Evolutionary conservation across 1,139 yeast genomes (phyloP).

Genomic region (Groenewaldozyma auringiensis): DNA sequence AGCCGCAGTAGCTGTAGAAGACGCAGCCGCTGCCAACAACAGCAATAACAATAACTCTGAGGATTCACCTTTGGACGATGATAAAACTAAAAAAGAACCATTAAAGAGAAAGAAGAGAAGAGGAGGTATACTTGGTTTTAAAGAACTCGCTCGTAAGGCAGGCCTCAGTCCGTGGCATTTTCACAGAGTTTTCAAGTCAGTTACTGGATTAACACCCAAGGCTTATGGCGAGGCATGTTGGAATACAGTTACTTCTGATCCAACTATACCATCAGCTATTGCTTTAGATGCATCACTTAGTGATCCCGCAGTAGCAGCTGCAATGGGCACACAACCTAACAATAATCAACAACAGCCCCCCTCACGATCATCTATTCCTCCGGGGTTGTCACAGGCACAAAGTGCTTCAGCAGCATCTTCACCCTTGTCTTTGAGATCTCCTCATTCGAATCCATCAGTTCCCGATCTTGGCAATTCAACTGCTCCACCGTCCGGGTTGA

Average conservation of each 20-base stretch:
- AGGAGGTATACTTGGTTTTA: slow-evolving; percentile 84
- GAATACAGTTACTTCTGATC: slow-evolving; percentile 45
- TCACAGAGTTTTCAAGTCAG: slow-evolving; percentile 79
- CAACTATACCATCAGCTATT: slow-evolving; percentile 10
- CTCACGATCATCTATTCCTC: no score
- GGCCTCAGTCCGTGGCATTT: slow-evolving; percentile 91
- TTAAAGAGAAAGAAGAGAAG: slow-evolving; percentile 51
- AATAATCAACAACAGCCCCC: no score
- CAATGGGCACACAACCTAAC: background rate
- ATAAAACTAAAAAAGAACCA: slow-evolving; percentile 9
- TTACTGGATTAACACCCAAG: slow-evolving; percentile 81
- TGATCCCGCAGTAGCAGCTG: slow-evolving; percentile 1
- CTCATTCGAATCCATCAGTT: no score
- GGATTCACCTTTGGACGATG: background rate
- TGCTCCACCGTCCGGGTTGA: no score
- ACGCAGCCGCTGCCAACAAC: slow-evolving; percentile 21
- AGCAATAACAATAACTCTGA: slow-evolving; percentile 18
- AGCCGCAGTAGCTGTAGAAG: slow-evolving; percentile 26
- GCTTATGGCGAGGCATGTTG: slow-evolving; percentile 85
- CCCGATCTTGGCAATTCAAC: no score
- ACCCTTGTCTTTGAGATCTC: no score
- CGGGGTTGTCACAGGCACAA: no score
- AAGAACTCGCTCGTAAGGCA: slow-evolving; percentile 79
- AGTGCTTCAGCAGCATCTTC: no score
- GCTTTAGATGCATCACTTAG: slow-evolving; percentile 2